These are phyloP conservation scores for Imleria badia DNA, from an alignment of 768 basidiomycete genomes.

Conservation along the genomic window DNA sequence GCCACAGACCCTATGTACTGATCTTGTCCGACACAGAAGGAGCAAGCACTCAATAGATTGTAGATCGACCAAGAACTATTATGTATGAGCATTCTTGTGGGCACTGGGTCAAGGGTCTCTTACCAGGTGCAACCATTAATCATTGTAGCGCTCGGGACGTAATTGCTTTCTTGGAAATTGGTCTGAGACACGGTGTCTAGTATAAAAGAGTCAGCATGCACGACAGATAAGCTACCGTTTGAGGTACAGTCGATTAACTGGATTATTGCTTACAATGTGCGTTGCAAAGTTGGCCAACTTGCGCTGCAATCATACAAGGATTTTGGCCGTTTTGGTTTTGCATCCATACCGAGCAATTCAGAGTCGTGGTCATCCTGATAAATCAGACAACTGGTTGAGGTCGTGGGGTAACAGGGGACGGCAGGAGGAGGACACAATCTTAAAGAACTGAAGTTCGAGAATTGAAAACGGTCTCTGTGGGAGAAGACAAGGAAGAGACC, in stretches of 20 bases:
- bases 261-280: conserved; percentile 11
- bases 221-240: not conserved
- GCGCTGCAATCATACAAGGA: conserved; percentile 20
- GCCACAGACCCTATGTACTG: conserved; percentile 15
- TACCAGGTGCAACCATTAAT: conserved; percentile 27
- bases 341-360: conserved; percentile 14
- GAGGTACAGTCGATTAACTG: not conserved
- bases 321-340: conserved; percentile 1
- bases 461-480: not conserved
- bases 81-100: not conserved
- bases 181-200: conserved; percentile 16
- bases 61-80: conserved; percentile 32
- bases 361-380: conserved; percentile 7
- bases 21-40: conserved; percentile 12
- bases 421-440: not conserved
- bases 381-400: not conserved
- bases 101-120: not conserved
- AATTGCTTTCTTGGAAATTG: conserved; percentile 18
- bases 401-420: not conserved
- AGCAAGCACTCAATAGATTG: conserved; percentile 30
- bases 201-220: not conserved
- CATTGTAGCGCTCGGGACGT: conserved; percentile 17
- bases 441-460: not conserved
- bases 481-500: not conserved
- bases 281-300: conserved; percentile 20